phyloP scores from a whole-genome alignment of 2,329 filamentous ascomycete genomes.

The Colletotrichum navitas region DNA sequence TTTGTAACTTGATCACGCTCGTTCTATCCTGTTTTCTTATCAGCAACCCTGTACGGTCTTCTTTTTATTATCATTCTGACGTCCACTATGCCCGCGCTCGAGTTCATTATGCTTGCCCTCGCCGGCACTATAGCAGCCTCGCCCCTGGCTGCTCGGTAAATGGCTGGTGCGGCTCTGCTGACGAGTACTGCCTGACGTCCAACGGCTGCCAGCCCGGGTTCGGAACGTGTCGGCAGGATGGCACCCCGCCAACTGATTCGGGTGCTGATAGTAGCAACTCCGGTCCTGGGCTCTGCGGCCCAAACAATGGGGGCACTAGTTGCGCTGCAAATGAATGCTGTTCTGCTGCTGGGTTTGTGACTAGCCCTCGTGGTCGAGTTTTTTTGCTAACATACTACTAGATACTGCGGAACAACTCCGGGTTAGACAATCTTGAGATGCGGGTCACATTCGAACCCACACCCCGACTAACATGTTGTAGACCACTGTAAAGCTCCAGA shows the following conservation, averaged over 20 bases:
- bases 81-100: conserved; percentile 15
- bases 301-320: conserved; percentile 43
- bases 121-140: conserved; percentile 14
- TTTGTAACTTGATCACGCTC: not conserved
- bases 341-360: conserved; percentile 46
- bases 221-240: conserved; percentile 43
- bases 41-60: not conserved
- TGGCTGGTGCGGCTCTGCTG: conserved; percentile 55
- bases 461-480: not conserved
- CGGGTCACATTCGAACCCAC: not conserved
- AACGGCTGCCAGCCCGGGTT: conserved; percentile 53
- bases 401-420: conserved; percentile 29
- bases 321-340: conserved; percentile 48
- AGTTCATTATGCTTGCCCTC: conserved; percentile 15
- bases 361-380: conserved; percentile 45
- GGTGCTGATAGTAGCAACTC: conserved; percentile 11
- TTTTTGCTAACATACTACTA: conserved; percentile 42
- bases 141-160: conserved; percentile 47
- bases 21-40: conserved; percentile 2
- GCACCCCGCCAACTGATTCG: conserved; percentile 10
- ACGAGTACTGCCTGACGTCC: conserved; percentile 52
- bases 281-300: conserved; percentile 59
- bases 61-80: not conserved
- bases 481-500: conserved; percentile 65
- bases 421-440: conserved; percentile 11